Conservation (phyloP, 257 asterid species). For the Forsythia viridissima region DNA sequence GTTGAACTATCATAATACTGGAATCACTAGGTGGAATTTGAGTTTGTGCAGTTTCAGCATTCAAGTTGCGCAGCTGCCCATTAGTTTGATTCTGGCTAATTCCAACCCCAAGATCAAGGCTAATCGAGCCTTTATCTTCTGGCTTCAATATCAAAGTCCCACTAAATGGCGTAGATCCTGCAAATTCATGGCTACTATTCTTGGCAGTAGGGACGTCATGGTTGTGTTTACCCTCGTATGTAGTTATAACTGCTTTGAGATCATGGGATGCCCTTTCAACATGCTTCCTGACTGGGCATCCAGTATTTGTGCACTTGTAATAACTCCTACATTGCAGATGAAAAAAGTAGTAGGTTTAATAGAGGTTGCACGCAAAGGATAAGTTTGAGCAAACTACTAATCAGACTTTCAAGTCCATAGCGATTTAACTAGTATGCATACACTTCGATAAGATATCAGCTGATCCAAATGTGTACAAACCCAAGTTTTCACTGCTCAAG, state of each 20-base stretch:
- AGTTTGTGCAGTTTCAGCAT: conserved; percentile 30
- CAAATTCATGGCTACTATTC: conserved; percentile 67
- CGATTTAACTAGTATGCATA: not conserved
- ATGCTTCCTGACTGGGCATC: conserved; percentile 95
- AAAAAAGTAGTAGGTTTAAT: not conserved
- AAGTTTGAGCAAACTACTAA: not conserved
- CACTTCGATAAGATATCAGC: not conserved
- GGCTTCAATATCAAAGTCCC: conserved; percentile 47
- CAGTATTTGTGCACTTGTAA: conserved; percentile 88
- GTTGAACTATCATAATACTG: conserved; percentile 43
- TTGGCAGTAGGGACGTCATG: conserved; percentile 81
- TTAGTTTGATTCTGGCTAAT: conserved; percentile 46
- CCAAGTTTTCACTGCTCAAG: not conserved
- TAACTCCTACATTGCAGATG: conserved; percentile 72
- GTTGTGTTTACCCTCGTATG: conserved; percentile 97
- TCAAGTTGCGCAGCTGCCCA: conserved; percentile 33
- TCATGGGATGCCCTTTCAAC: conserved; percentile 98
- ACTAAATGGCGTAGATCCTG: conserved; percentile 39
- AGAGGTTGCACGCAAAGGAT: not conserved
- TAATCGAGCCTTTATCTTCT: conserved; percentile 54
- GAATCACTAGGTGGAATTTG: conserved; percentile 37
- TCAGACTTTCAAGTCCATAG: not conserved
- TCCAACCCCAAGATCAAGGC: conserved; percentile 93
- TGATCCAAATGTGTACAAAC: not conserved
- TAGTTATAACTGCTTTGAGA: conserved; percentile 93